These are phyloP conservation scores for Porcisia hertigi DNA, from an alignment of 208 protist species.

Conservation along the genomic window DNA sequence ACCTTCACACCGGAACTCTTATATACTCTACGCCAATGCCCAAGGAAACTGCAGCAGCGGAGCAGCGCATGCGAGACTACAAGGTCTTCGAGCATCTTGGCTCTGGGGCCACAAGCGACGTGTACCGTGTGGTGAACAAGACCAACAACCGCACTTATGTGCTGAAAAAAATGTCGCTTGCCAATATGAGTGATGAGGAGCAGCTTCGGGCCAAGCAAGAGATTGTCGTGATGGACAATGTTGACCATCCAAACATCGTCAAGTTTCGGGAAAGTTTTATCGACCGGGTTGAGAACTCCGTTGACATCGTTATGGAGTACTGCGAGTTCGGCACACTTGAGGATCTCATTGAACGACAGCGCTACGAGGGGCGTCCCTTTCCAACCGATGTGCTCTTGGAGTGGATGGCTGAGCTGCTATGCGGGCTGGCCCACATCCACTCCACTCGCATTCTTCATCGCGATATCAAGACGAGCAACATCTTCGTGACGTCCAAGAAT, in stretches of 20 bases:
- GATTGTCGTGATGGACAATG: constrained; percentile 87
- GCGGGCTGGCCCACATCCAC: constrained; percentile 88
- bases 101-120: constrained; percentile 67
- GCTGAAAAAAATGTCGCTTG: constrained; percentile 83
- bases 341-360: constrained; percentile 85
- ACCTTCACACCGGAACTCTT: neutral
- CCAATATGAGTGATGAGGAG: constrained; percentile 73
- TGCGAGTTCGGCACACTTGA: constrained; percentile 85
- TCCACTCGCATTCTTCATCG: constrained; percentile 86
- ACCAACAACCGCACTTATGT: constrained; percentile 65
- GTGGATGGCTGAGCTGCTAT: constrained; percentile 90
- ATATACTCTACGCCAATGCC: constrained; percentile 1
- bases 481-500: constrained; percentile 90
- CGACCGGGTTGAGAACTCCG: constrained; percentile 42
- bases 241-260: constrained; percentile 91
- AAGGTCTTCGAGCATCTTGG: constrained; percentile 69
- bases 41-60: constrained; percentile 16
- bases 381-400: constrained; percentile 75
- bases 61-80: constrained; percentile 54
- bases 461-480: constrained; percentile 94
- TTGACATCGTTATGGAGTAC: constrained; percentile 92
- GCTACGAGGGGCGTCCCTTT: constrained; percentile 62
- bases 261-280: constrained; percentile 88
- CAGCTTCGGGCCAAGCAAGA: constrained; percentile 75
- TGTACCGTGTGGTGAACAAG: constrained; percentile 67